These are phyloP conservation scores for Glonium stellatum DNA, from an alignment of 495 filamentous ascomycete species.

Conservation along the genomic window DNA sequence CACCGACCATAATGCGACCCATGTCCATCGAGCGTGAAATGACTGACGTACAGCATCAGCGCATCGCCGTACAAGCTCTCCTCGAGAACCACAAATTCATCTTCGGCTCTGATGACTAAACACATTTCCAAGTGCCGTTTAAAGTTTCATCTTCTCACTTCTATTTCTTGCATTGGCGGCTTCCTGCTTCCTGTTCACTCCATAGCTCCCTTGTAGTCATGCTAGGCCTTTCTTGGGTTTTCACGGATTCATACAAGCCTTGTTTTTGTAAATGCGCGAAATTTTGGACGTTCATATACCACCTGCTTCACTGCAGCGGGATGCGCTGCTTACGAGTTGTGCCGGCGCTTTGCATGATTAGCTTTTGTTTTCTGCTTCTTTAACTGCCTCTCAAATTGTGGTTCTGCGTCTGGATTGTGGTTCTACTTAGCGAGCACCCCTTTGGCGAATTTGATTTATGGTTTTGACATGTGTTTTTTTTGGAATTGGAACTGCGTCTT, in stretches of 20 bases:
- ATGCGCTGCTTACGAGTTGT: too few relatives aligned
- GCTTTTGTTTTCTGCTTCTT: too few relatives aligned
- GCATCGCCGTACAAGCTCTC: constrained; percentile 27
- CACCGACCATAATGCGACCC: constrained; percentile 93
- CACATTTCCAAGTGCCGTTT: not conserved
- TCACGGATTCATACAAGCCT: not conserved
- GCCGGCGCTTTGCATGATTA: too few relatives aligned
- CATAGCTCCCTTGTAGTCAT: not conserved
- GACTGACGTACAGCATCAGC: constrained; percentile 68
- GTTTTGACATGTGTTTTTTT: too few relatives aligned
- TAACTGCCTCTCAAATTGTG: too few relatives aligned
- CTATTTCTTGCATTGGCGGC: not conserved
- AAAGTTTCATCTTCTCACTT: not conserved
- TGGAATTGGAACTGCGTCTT: not conserved
- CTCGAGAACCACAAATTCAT: constrained; percentile 31
- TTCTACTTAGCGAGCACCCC: too few relatives aligned
- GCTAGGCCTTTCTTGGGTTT: not conserved
- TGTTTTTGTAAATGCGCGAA: not conserved
- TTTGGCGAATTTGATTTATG: too few relatives aligned
- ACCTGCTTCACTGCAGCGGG: too few relatives aligned
- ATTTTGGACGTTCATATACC: not conserved
- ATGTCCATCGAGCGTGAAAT: constrained; percentile 84
- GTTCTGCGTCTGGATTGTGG: too few relatives aligned
- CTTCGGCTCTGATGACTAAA: constrained; percentile 27
- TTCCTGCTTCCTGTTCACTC: not conserved